Conservation (phyloP, 768 basidiomycete genomes). For the Wakefieldia striispora region DNA sequence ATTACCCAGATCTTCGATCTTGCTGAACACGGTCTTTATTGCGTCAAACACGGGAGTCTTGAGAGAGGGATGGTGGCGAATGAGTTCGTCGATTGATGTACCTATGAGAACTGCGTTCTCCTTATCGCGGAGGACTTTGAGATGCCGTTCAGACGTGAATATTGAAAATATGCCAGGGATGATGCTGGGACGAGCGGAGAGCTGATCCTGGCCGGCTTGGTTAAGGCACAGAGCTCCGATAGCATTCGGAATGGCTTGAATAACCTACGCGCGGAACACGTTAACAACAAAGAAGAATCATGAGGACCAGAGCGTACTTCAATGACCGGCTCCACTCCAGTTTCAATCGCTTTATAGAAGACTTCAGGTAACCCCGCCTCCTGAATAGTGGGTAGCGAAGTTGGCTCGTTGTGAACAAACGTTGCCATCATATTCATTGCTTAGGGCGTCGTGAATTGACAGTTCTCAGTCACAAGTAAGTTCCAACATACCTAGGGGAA, state of each 20-base stretch:
- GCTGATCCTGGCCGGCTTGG: slow-evolving; percentile 79
- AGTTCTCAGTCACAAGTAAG: neutral
- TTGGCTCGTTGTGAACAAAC: slow-evolving; percentile 98
- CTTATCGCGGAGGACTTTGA: slow-evolving; percentile 85
- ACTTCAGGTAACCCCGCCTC: slow-evolving; percentile 86
- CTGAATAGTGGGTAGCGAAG: slow-evolving; percentile 88
- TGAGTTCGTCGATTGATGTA: slow-evolving; percentile 89
- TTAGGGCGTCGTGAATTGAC: slow-evolving; percentile 10
- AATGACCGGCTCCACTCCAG: slow-evolving; percentile 79
- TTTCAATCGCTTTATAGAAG: slow-evolving; percentile 84
- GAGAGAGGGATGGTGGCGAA: slow-evolving; percentile 90
- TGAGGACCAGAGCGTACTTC: slow-evolving; percentile 52
- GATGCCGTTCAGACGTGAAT: slow-evolving; percentile 81
- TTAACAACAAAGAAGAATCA: neutral
- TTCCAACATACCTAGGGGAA: slow-evolving; percentile 68
- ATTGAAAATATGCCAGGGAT: slow-evolving; percentile 83
- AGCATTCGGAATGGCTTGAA: slow-evolving; percentile 91
- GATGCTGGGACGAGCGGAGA: slow-evolving; percentile 72
- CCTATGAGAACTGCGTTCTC: slow-evolving; percentile 91
- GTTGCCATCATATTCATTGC: slow-evolving; percentile 95
- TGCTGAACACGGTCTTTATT: slow-evolving; percentile 64
- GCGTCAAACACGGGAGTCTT: slow-evolving; percentile 79
- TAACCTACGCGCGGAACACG: slow-evolving; percentile 52
- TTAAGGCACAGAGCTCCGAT: slow-evolving; percentile 97
- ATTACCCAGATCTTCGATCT: slow-evolving; percentile 73